Conservation (phyloP, 306 rosid genomes). For the Cucurbita moschata region DNA sequence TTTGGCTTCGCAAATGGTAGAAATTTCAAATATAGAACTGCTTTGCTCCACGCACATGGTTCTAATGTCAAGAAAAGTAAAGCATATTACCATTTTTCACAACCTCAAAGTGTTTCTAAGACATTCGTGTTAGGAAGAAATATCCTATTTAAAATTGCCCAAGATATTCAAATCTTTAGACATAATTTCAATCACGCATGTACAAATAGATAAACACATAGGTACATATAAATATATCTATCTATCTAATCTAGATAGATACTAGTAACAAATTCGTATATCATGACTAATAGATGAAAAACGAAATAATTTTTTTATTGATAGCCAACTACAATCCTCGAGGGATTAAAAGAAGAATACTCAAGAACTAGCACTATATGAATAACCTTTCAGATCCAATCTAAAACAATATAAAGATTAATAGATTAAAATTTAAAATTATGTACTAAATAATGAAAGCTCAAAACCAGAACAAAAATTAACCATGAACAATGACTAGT, state of each 20-base stretch:
- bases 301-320: too few species aligned
- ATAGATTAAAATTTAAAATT: background rate
- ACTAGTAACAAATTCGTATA: background rate
- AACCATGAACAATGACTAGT: background rate
- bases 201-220: background rate
- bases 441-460: slow-evolving; percentile 3
- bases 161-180: background rate
- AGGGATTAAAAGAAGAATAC: background rate
- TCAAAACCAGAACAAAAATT: slow-evolving; percentile 9
- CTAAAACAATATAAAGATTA: background rate
- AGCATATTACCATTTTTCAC: background rate
- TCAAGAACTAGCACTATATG: too few species aligned
- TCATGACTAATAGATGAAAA: background rate
- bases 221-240: background rate
- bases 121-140: background rate
- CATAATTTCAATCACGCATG: background rate
- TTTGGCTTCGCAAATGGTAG: background rate
- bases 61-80: background rate
- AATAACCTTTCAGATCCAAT: background rate
- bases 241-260: too few species aligned
- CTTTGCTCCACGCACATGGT: background rate
- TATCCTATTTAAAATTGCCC: background rate
- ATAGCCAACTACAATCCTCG: background rate
- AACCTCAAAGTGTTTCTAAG: background rate
- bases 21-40: background rate